phyloP scores from a whole-genome alignment of 306 rosid genomes.

The Dryas alaskensis region DNA sequence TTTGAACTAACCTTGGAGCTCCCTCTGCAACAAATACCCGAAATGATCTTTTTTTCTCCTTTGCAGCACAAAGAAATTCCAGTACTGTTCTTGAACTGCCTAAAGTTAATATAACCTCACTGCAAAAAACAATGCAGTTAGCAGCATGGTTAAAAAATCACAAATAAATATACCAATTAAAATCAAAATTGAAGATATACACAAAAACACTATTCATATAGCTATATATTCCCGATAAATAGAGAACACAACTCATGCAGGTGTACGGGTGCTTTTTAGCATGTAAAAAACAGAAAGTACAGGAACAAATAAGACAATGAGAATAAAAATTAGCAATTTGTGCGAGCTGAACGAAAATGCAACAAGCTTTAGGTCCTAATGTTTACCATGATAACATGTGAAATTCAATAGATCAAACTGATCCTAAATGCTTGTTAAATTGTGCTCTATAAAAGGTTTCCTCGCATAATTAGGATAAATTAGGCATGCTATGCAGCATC shows the following conservation, averaged over 20 bases:
- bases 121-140: conserved; percentile 38
- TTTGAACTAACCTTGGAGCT: conserved; percentile 83
- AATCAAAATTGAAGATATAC: conserved; percentile 4
- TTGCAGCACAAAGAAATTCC: conserved; percentile 94
- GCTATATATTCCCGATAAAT: neutral
- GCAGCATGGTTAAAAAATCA: conserved; percentile 23
- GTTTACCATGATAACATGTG: neutral
- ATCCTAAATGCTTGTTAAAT: neutral
- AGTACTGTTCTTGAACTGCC: conserved; percentile 97
- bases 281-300: neutral
- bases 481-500: neutral
- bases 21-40: conserved; percentile 94
- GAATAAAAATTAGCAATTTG: neutral
- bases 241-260: neutral
- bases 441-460: neutral
- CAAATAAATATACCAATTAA: conserved; percentile 10
- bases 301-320: neutral
- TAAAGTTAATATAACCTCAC: conserved; percentile 93
- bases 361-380: neutral
- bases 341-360: neutral
- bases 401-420: neutral
- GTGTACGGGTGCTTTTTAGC: neutral
- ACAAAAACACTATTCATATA: neutral
- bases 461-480: neutral
- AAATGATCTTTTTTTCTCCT: conserved; percentile 92